Evolutionary conservation across 306 rosid species (phyloP).

Genomic region (Pyrus pyrifolia): DNA sequence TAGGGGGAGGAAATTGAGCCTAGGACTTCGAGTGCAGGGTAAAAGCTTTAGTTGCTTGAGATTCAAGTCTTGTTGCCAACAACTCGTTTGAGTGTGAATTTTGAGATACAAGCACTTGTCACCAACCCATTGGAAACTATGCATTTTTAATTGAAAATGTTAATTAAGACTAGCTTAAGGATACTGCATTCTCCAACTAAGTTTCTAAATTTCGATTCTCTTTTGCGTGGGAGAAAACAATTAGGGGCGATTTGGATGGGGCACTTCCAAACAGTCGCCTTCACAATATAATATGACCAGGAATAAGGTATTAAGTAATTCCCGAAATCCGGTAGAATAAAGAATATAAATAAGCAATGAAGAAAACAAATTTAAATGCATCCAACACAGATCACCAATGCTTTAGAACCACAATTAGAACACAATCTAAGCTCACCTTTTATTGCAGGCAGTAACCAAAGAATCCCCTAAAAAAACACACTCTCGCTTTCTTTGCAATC

Average conservation of each 20-base stretch:
- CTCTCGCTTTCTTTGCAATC: constrained; percentile 5
- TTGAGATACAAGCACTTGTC: neutral
- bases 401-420: neutral
- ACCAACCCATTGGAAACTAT: constrained; percentile 1
- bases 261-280: too few relatives aligned
- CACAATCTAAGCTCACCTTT: constrained; percentile 3
- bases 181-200: too few relatives aligned
- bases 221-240: too few relatives aligned
- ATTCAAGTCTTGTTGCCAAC: neutral
- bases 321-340: too few relatives aligned
- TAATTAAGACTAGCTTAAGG: neutral
- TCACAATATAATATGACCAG: too few relatives aligned
- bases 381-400: neutral
- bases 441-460: constrained; percentile 25
- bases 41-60: too few relatives aligned
- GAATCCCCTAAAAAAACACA: constrained; percentile 7
- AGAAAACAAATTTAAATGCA: neutral
- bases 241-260: too few relatives aligned
- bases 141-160: neutral
- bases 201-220: too few relatives aligned
- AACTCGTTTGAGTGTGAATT: neutral
- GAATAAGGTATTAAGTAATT: too few relatives aligned
- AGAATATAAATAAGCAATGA: too few relatives aligned
- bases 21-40: too few relatives aligned
- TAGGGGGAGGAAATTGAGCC: too few relatives aligned